Percentiles rank a stretch among this genome's conserved stretches.
These are phyloP conservation scores for Sporothrix luriei DNA, from an alignment of 2,329 filamentous ascomycete species.

Conservation along the genomic window DNA sequence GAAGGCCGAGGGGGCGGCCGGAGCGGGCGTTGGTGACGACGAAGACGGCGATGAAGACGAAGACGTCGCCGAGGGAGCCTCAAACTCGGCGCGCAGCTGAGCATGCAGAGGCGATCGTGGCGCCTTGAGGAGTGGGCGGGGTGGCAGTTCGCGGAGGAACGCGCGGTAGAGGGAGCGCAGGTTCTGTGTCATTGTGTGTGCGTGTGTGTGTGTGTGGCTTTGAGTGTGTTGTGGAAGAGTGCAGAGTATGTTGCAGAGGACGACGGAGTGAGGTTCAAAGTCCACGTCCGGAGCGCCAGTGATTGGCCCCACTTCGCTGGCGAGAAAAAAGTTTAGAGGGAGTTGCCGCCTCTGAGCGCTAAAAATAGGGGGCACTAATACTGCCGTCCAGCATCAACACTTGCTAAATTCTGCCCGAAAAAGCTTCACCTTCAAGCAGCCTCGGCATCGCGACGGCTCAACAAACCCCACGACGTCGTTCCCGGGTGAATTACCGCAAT, in stretches of 20 bases:
- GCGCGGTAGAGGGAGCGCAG: conserved; percentile 82
- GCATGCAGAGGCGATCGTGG: conserved; percentile 69
- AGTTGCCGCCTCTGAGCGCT: conserved; percentile 13
- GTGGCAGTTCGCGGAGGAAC: conserved; percentile 85
- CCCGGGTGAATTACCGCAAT: background rate
- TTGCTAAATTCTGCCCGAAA: background rate
- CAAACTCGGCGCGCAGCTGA: conserved; percentile 67
- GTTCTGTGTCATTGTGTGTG: conserved; percentile 35
- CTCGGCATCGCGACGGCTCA: background rate
- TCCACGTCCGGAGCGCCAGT: background rate
- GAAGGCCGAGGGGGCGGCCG: conserved; percentile 30
- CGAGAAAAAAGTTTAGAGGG: background rate
- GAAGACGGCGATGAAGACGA: conserved; percentile 38
- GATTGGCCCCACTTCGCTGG: background rate
- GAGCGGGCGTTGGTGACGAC: conserved; percentile 19
- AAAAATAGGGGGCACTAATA: background rate
- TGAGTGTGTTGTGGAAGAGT: background rate
- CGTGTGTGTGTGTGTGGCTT: background rate
- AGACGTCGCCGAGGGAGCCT: conserved; percentile 40
- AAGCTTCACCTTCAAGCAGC: background rate
- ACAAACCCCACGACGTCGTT: background rate
- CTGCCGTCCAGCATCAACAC: background rate
- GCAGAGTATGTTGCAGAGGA: background rate
- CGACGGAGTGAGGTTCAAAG: background rate
- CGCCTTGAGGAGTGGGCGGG: conserved; percentile 59